Conservation (phyloP, 345 rosid species). For the Rhodamnia rubescens region DNA sequence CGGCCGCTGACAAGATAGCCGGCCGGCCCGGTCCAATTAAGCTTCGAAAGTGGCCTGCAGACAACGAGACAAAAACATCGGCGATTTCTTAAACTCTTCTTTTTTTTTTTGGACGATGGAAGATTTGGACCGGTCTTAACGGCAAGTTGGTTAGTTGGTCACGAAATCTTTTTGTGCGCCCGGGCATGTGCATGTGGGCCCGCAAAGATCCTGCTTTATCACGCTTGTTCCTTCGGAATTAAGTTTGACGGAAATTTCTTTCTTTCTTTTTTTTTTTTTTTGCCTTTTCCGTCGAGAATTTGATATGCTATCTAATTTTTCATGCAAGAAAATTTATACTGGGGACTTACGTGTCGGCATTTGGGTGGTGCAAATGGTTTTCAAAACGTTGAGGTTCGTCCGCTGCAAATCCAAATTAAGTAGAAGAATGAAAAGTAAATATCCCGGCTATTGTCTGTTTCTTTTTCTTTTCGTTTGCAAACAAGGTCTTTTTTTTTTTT, state of each 20-base stretch:
- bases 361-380: neutral
- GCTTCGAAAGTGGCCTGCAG: neutral
- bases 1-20: neutral
- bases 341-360: neutral
- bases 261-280: neutral
- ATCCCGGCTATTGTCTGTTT: too few relatives aligned
- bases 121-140: neutral
- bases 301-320: neutral
- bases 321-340: too few relatives aligned
- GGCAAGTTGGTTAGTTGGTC: neutral
- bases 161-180: neutral
- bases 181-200: neutral
- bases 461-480: too few relatives aligned
- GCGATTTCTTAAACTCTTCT: neutral
- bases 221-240: neutral
- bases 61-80: neutral
- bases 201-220: neutral
- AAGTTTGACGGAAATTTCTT: neutral
- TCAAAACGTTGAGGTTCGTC: too few relatives aligned
- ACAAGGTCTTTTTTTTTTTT: neutral
- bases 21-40: neutral
- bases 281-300: neutral
- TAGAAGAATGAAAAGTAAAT: neutral
- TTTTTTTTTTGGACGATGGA: neutral
- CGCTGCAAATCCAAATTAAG: neutral